These are phyloP conservation scores for Solanum chilense DNA, from an alignment of 257 asterid species.

Conservation along the genomic window DNA sequence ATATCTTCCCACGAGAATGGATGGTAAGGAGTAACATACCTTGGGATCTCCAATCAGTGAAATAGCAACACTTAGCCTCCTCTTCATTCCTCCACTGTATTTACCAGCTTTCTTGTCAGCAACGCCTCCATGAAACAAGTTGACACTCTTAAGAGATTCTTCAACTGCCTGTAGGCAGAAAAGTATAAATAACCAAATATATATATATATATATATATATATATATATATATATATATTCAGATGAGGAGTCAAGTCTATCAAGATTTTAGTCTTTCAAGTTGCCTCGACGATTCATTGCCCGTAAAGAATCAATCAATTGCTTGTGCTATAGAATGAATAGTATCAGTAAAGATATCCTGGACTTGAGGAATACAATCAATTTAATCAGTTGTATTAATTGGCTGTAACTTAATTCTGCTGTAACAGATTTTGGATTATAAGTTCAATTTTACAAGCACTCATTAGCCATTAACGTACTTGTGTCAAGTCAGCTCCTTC, in stretches of 20 bases:
- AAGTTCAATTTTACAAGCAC: neutral
- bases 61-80: constrained; percentile 98
- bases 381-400: neutral
- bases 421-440: neutral
- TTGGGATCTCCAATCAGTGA: constrained; percentile 97
- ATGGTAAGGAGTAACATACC: constrained; percentile 23
- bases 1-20: neutral
- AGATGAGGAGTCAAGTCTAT: neutral
- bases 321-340: neutral
- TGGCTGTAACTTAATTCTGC: neutral
- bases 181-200: neutral
- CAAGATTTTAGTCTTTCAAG: neutral
- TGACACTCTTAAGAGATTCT: constrained; percentile 84
- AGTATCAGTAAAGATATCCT: neutral
- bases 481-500: constrained; percentile 59
- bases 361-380: neutral
- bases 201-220: neutral
- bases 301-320: neutral
- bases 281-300: neutral
- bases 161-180: constrained; percentile 67
- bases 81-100: constrained; percentile 99
- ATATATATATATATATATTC: neutral
- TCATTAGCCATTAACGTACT: constrained; percentile 24
- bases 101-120: constrained; percentile 88
- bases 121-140: constrained; percentile 79